Evolutionary conservation across 768 basidiomycete genomes (phyloP).

Genomic region (Pleurotus djamor): DNA sequence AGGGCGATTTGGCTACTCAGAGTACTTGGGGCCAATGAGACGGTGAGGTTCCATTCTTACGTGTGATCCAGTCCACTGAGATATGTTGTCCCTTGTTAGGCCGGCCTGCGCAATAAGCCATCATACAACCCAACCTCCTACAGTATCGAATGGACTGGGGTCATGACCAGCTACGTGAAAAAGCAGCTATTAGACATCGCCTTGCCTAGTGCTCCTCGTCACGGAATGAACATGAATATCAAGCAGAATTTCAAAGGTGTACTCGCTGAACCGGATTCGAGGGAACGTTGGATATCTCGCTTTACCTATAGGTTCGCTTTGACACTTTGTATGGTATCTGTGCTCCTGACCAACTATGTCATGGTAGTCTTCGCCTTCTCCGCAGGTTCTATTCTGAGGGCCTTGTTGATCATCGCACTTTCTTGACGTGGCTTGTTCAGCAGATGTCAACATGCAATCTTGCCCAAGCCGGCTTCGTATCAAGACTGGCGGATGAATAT

Average conservation of each 20-base stretch:
- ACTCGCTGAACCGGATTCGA: slow-evolving; percentile 64
- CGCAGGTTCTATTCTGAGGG: slow-evolving; percentile 80
- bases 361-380: slow-evolving; percentile 60
- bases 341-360: neutral
- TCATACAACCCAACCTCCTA: slow-evolving; percentile 82
- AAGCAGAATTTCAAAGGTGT: slow-evolving; percentile 85
- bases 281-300: slow-evolving; percentile 75
- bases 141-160: slow-evolving; percentile 82
- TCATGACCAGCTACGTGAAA: slow-evolving; percentile 79
- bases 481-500: slow-evolving; percentile 78
- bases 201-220: slow-evolving; percentile 75
- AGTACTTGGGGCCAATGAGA: slow-evolving; percentile 86
- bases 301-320: slow-evolving; percentile 70
- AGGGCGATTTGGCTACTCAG: slow-evolving; percentile 88
- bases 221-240: slow-evolving; percentile 74
- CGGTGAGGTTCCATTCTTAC: slow-evolving; percentile 36
- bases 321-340: neutral
- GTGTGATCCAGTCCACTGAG: slow-evolving; percentile 1
- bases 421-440: slow-evolving; percentile 77
- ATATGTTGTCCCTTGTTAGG: slow-evolving; percentile 36
- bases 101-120: slow-evolving; percentile 74
- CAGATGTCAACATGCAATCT: slow-evolving; percentile 78
- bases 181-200: slow-evolving; percentile 80
- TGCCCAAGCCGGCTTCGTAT: slow-evolving; percentile 77
- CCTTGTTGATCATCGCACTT: slow-evolving; percentile 74